These are phyloP conservation scores for Scorias spongiosa DNA, from an alignment of 2,329 filamentous ascomycete genomes.

Conservation along the genomic window DNA sequence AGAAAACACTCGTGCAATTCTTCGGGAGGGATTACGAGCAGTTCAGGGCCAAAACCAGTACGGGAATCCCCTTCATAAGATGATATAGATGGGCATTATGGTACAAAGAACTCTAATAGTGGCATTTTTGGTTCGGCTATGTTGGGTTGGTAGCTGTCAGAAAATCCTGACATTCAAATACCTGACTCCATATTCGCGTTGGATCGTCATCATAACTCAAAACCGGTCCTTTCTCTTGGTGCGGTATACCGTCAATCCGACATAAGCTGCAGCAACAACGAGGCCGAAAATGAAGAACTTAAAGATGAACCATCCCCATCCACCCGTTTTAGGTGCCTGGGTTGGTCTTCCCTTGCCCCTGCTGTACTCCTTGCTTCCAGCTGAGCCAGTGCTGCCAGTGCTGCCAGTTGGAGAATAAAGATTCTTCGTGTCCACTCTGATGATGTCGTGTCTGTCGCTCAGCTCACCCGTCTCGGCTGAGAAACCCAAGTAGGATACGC, in stretches of 20 bases:
- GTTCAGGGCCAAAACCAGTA: constrained; percentile 56
- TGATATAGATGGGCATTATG: constrained; percentile 1
- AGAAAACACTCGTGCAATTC: constrained; percentile 60
- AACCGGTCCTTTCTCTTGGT: constrained; percentile 35
- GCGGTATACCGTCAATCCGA: constrained; percentile 74
- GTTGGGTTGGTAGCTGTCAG: no score
- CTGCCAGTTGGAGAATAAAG: constrained; percentile 52
- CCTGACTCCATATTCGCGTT: no score
- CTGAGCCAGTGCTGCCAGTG: constrained; percentile 19
- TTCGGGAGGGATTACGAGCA: constrained; percentile 69
- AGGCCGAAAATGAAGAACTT: constrained; percentile 68
- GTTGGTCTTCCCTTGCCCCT: constrained; percentile 23
- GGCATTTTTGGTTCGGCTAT: no score
- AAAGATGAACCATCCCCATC: constrained; percentile 59
- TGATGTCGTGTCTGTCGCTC: constrained; percentile 94
- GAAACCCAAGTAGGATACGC: constrained; percentile 49
- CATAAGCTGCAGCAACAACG: constrained; percentile 58
- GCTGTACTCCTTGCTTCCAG: constrained; percentile 24
- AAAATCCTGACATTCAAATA: no score
- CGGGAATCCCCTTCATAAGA: constrained; percentile 65
- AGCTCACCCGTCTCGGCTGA: constrained; percentile 87
- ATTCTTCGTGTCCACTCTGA: constrained; percentile 73
- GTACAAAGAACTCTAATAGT: no score
- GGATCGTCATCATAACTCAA: constrained; percentile 10
- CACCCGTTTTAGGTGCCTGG: constrained; percentile 27